Conservation (phyloP, 352 stramenopile species). For the Phytopythium vexans region DNA sequence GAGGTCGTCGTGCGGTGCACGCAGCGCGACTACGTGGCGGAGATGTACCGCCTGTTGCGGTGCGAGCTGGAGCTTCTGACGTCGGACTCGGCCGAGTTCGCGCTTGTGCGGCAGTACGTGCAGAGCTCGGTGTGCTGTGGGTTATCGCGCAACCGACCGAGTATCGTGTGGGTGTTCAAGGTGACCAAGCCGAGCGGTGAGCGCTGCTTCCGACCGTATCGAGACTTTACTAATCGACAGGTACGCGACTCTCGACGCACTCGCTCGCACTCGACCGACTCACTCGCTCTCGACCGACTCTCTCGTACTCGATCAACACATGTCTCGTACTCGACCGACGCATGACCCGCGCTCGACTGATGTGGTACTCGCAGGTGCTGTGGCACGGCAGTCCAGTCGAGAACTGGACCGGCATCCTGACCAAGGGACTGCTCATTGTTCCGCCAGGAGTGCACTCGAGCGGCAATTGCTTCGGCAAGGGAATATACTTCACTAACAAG, state of each 20-base stretch:
- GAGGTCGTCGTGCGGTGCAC: slow-evolving; percentile 20
- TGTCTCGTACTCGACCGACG: too few relatives aligned
- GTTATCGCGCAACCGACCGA: slow-evolving; percentile 16
- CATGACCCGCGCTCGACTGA: too few relatives aligned
- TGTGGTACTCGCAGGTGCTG: slow-evolving; percentile 23
- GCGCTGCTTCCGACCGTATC: slow-evolving; percentile 26
- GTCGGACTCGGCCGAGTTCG: slow-evolving; percentile 18
- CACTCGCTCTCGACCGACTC: too few relatives aligned
- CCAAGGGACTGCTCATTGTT: slow-evolving; percentile 56
- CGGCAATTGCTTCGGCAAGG: slow-evolving; percentile 56
- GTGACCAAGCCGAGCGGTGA: slow-evolving; percentile 21
- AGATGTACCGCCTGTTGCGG: slow-evolving; percentile 22
- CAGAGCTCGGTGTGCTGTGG: slow-evolving; percentile 40
- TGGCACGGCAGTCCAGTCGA: slow-evolving; percentile 65
- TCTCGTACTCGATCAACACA: too few relatives aligned
- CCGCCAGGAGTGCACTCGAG: slow-evolving; percentile 45
- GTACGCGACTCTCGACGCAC: too few relatives aligned
- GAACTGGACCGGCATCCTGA: slow-evolving; percentile 70
- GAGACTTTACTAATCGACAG: slow-evolving; percentile 21
- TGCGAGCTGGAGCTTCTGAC: slow-evolving; percentile 24
- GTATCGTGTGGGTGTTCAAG: slow-evolving; percentile 32
- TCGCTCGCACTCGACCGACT: too few relatives aligned
- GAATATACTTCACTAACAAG: slow-evolving; percentile 77
- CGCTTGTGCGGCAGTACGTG: slow-evolving; percentile 32
- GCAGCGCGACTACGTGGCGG: slow-evolving; percentile 29